Percentiles rank a stretch among this genome's conserved stretches.
These are phyloP conservation scores for Gillenia trifoliata DNA, from an alignment of 306 rosid species.

Conservation along the genomic window DNA sequence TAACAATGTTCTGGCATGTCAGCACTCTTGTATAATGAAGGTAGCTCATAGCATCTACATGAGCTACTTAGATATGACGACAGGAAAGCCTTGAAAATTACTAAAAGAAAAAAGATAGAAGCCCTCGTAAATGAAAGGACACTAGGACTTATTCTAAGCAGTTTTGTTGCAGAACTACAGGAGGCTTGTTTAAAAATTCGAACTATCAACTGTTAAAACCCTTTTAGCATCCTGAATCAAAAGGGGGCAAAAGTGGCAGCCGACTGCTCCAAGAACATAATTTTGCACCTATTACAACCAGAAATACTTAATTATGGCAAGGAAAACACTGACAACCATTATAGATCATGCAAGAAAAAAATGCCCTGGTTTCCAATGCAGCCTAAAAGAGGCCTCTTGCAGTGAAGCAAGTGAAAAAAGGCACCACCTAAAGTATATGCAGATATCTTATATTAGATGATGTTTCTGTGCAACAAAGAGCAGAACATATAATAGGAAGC, in stretches of 20 bases:
- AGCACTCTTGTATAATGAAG: background rate
- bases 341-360: background rate
- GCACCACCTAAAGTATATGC: background rate
- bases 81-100: background rate
- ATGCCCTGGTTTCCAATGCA: background rate
- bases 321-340: background rate
- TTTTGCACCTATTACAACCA: background rate
- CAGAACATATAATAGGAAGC: background rate
- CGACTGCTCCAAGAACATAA: background rate
- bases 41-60: background rate
- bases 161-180: background rate
- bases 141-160: background rate
- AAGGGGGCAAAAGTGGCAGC: background rate
- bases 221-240: background rate
- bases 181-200: background rate
- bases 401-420: background rate
- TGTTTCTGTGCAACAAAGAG: background rate
- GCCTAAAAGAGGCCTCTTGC: background rate
- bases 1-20: background rate
- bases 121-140: background rate
- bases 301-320: background rate
- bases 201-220: background rate
- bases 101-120: background rate
- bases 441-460: background rate
- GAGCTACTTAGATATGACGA: background rate